Base-by-base conservation (phyloP, 192 early-diverging fungal species). In the Podila epicladia region DNA sequence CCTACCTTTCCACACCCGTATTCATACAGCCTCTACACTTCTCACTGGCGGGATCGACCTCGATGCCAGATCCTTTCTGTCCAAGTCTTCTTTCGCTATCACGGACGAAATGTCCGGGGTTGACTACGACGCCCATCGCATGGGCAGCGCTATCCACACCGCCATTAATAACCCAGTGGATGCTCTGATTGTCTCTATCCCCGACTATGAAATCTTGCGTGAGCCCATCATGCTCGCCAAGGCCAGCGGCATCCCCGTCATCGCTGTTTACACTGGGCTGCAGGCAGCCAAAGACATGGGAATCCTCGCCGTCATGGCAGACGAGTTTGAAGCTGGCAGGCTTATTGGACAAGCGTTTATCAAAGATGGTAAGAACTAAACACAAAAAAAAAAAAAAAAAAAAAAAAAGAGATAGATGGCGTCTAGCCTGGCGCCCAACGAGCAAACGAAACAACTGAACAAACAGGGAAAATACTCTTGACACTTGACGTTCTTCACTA, bases 101-200 rank as follows among this genome's bases (percentile, higher is more conserved):
- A 55, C 55, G 1, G 77, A 80, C 53, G 76, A 64, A 4, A 35
- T 73, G 28, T 11, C 64, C 12, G 71, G 61, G 7, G 13, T 73
- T 6, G 71, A 73, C 0, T 80, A 73, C 29, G 67, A 72, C 24
- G 38, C 32, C 6, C 24, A 35, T 15, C 64, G 53, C n/a, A 79
- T 79, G 76, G 58, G 48, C 15, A 3, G 32, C 8, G 13, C 69
- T 19, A 72, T 80, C 20, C 62, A 80, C 33, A 62, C 35, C 5
- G 77, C 71, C 19, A 63, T 73, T 26, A 59, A 53, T 12, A 26
- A 53, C 55, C 41, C 51, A 6, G 67, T 73, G 19, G 62, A 80
- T 35, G 77, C 58, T 15, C 65, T 80, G 57, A 65, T 80, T 48
- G 71, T 80, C 53, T 80, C 77, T 13, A 80, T 80, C 35, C 77